Base-by-base conservation (phyloP, 2,329 filamentous ascomycete species). In the Cercospora berteroae region DNA sequence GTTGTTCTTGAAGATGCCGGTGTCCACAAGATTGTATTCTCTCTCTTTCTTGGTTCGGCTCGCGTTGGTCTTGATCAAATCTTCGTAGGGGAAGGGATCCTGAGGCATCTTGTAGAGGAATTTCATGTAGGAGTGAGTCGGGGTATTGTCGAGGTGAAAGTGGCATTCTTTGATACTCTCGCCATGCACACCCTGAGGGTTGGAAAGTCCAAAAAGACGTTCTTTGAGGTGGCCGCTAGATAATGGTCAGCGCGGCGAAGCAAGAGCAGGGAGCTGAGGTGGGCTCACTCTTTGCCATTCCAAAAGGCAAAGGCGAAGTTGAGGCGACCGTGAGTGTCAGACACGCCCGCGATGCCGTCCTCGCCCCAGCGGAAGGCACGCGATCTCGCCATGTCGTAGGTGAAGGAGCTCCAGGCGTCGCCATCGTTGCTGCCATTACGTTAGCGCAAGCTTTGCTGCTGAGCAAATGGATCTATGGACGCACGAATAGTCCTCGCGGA, bases 51-150 rank as follows among this genome's bases (percentile, higher is more conserved):
- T 92, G 65, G 86, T 85, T 71, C 94, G 88, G 72, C 85, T 87
- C 52, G 89, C 93, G 77, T 97, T 98, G 77, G 96, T 92, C 71
- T 92, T 84, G 71, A 96, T 83, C 57, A 98, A 84, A 71, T 97
- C 89, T 79, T 97, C 86, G 83, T 98, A 98, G 2, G 94, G 95
- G 76, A 98, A 98, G 70, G 90, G 88, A 74, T 86, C 87, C 81
- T 98, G 94, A 0, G 95, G 95, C 75, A 97, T 96, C 81, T 98
- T 98, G 87, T 98, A 98, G 73, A 98, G 89, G 77, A 89, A 96
- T 80, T 98, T 98, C 94, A 98, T 98, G 83, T 98, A 98, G 29
- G 94, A 96, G 81, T 97, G 94, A 65, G 87, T 88, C 66, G 94
- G 94, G 29, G 92, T 96, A 79, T 98, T 98, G 81, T 98, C 94